These are phyloP conservation scores for Quercus lobata DNA, from an alignment of 331 rosid species.

Conservation along the genomic window DNA sequence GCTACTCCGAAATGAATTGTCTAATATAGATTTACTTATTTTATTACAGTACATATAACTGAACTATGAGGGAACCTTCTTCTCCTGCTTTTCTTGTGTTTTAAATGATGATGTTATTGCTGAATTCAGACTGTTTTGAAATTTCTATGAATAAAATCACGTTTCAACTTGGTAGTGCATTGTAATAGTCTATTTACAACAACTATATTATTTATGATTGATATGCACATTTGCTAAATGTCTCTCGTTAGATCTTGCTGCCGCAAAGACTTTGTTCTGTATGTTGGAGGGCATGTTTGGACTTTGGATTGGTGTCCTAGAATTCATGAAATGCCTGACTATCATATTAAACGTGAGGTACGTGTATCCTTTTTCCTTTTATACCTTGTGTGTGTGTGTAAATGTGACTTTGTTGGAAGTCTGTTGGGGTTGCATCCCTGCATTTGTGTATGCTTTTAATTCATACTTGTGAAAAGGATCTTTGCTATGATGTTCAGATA, in stretches of 20 bases:
- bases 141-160: not conserved
- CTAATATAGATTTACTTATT: not conserved
- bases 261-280: too few species aligned
- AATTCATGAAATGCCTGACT: too few species aligned
- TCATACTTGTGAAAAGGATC: too few species aligned
- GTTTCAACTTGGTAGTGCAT: constrained; percentile 7
- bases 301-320: too few species aligned
- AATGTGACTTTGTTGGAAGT: not conserved
- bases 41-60: not conserved
- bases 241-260: too few species aligned
- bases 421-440: too few species aligned
- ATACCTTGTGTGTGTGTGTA: not conserved
- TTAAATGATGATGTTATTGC: constrained; percentile 20
- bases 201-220: constrained; percentile 6
- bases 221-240: constrained; percentile 3
- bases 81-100: constrained; percentile 7
- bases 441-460: too few species aligned
- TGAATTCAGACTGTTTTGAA: constrained; percentile 7
- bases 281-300: too few species aligned
- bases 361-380: too few species aligned
- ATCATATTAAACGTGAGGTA: too few species aligned
- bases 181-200: not conserved
- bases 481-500: too few species aligned
- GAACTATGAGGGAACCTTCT: not conserved
- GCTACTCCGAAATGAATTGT: not conserved